Evolutionary conservation across 1,284 basidiomycete genomes (phyloP).

Genomic region (Apiotrichum gracile): DNA sequence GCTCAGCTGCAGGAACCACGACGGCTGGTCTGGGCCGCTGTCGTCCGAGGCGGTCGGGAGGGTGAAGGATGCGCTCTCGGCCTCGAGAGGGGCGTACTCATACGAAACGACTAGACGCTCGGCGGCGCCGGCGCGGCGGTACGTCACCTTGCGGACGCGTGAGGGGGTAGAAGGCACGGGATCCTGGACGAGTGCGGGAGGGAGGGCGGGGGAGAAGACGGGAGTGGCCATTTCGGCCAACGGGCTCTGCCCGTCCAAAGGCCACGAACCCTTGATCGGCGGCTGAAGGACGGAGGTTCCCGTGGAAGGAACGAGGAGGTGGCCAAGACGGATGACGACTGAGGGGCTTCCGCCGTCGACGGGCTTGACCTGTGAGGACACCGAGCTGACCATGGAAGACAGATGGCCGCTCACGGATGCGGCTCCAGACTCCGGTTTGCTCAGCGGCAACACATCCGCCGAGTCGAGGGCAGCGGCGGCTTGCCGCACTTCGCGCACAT

Average conservation of each 20-base stretch:
- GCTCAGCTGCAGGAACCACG: constrained; percentile 5
- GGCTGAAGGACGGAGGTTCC: background rate
- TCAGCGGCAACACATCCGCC: background rate
- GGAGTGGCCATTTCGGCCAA: background rate
- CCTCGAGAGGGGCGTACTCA: constrained; percentile 1
- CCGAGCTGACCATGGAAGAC: background rate
- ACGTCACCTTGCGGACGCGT: constrained; percentile 14
- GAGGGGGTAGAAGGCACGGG: background rate
- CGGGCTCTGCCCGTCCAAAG: background rate
- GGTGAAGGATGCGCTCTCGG: too few species aligned
- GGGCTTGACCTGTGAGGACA: background rate
- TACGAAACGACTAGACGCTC: constrained; percentile 4
- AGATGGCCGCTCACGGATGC: too few species aligned
- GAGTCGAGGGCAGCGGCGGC: background rate
- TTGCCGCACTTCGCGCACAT: background rate
- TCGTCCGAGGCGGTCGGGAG: background rate
- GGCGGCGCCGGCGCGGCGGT: background rate
- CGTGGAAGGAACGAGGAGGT: constrained; percentile 1
- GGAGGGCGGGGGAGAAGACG: constrained; percentile 12
- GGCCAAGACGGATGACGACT: constrained; percentile 4
- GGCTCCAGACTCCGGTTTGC: too few species aligned
- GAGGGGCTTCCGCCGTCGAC: background rate
- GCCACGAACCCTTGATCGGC: constrained; percentile 4
- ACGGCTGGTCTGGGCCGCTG: background rate
- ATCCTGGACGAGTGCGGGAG: constrained; percentile 17